Percentiles rank a stretch among this genome's conserved stretches.
Conservation (phyloP, 805 yeast species). For the Kodamaea kakaduensis region DNA sequence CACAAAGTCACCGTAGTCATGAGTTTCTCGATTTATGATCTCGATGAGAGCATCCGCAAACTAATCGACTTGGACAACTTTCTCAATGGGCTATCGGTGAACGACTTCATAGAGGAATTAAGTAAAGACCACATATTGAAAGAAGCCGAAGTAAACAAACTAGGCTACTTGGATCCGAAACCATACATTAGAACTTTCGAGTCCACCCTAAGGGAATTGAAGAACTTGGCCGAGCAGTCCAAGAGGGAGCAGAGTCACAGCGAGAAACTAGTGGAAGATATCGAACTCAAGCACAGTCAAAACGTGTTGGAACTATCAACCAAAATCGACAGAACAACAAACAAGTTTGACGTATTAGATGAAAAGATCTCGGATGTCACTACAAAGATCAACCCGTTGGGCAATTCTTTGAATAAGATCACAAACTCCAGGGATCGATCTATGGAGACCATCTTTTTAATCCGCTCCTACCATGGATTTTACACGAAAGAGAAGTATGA, state of each 20-base stretch:
- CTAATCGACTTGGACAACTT: constrained; percentile 59
- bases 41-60: constrained; percentile 59
- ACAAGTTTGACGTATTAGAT: constrained; percentile 50
- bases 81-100: constrained; percentile 64
- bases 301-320: constrained; percentile 56
- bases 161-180: constrained; percentile 75
- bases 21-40: constrained; percentile 46
- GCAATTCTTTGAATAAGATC: constrained; percentile 61
- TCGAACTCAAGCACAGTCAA: constrained; percentile 63
- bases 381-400: constrained; percentile 61
- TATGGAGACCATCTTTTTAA: constrained; percentile 63
- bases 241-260: constrained; percentile 45
- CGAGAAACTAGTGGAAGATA: constrained; percentile 53
- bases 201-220: constrained; percentile 70
- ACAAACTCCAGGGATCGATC: constrained; percentile 74
- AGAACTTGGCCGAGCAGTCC: constrained; percentile 56
- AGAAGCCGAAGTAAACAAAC: constrained; percentile 47
- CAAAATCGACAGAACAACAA: constrained; percentile 43
- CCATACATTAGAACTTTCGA: constrained; percentile 94
- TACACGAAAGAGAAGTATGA: constrained; percentile 50
- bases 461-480: constrained; percentile 74
- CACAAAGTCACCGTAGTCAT: too few species aligned
- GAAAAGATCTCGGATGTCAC: constrained; percentile 52
- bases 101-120: constrained; percentile 76
- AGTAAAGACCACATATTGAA: constrained; percentile 60